phyloP scores from a whole-genome alignment of 192 early-diverging fungal species.

The Coemansia sp. region DNA sequence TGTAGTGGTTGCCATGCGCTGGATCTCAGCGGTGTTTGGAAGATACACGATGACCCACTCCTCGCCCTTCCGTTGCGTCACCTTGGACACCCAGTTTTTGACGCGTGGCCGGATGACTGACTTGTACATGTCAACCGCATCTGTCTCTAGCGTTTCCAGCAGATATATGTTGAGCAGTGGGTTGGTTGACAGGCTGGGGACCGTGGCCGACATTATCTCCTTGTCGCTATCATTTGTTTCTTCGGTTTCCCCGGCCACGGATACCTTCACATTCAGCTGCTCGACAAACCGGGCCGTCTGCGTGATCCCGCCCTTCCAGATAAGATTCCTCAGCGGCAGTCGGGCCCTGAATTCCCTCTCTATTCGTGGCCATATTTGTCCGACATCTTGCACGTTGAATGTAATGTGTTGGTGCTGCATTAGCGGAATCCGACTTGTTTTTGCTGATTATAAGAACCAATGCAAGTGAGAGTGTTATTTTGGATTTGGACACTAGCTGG shows the following conservation, averaged over 20 bases:
- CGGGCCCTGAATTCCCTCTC: conserved; percentile 64
- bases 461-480: no score
- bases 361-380: conserved; percentile 61
- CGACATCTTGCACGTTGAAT: conserved; percentile 23
- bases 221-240: conserved; percentile 7
- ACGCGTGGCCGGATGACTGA: conserved; percentile 37
- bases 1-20: conserved; percentile 39
- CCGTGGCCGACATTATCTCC: conserved; percentile 7
- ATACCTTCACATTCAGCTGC: conserved; percentile 61
- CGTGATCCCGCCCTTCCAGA: conserved; percentile 73
- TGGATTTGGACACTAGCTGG: no score
- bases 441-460: no score
- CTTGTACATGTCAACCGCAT: conserved; percentile 45
- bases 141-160: conserved; percentile 22
- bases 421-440: no score
- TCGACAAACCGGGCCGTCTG: conserved; percentile 63
- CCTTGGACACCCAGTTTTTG: conserved; percentile 37
- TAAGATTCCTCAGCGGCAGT: conserved; percentile 79
- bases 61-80: conserved; percentile 53
- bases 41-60: conserved; percentile 89
- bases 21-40: conserved; percentile 56
- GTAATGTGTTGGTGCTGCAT: conserved; percentile 13
- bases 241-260: conserved; percentile 20
- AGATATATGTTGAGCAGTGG: conserved; percentile 39
- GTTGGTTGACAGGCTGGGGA: conserved; percentile 4